phyloP scores from a whole-genome alignment of 345 rosid species.

The Corchorus olitorius region DNA sequence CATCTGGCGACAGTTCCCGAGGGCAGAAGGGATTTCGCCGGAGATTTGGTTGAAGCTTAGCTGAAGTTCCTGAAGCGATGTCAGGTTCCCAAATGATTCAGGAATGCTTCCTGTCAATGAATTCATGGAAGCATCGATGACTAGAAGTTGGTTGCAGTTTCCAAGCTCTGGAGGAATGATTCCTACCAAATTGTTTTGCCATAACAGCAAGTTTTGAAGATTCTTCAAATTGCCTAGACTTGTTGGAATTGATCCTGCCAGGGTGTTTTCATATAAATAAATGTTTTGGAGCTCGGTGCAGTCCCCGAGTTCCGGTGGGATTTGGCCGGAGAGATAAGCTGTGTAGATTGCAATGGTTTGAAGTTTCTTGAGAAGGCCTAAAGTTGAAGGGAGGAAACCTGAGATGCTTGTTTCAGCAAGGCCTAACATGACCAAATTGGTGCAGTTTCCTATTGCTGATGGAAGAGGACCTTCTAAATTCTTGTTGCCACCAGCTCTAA shows the following conservation, averaged over 20 bases:
- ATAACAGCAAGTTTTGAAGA: conserved; percentile 58
- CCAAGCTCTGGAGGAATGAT: conserved; percentile 72
- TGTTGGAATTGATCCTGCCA: conserved; percentile 70
- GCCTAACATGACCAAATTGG: conserved; percentile 58
- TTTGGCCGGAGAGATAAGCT: conserved; percentile 65
- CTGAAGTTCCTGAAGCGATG: conserved; percentile 63
- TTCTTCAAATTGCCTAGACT: conserved; percentile 56
- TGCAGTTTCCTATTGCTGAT: conserved; percentile 71
- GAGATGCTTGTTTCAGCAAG: conserved; percentile 87
- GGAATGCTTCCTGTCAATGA: conserved; percentile 80
- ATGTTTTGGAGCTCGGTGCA: conserved; percentile 73
- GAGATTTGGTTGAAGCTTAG: conserved; percentile 77
- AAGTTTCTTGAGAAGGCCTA: conserved; percentile 67
- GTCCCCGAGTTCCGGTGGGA: conserved; percentile 74
- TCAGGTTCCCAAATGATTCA: conserved; percentile 54
- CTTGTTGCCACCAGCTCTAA: conserved; percentile 92
- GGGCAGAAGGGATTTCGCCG: conserved; percentile 61
- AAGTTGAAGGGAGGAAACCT: conserved; percentile 72
- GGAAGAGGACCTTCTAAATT: conserved; percentile 74
- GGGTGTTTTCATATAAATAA: conserved; percentile 75
- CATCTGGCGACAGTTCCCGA: conserved; percentile 58
- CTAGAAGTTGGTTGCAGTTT: conserved; percentile 53
- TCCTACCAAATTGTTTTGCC: conserved; percentile 80
- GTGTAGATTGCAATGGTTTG: conserved; percentile 80
- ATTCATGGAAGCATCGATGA: conserved; percentile 74